These are phyloP conservation scores for Mycena rebaudengoi DNA, from an alignment of 768 basidiomycete species.

Conservation along the genomic window DNA sequence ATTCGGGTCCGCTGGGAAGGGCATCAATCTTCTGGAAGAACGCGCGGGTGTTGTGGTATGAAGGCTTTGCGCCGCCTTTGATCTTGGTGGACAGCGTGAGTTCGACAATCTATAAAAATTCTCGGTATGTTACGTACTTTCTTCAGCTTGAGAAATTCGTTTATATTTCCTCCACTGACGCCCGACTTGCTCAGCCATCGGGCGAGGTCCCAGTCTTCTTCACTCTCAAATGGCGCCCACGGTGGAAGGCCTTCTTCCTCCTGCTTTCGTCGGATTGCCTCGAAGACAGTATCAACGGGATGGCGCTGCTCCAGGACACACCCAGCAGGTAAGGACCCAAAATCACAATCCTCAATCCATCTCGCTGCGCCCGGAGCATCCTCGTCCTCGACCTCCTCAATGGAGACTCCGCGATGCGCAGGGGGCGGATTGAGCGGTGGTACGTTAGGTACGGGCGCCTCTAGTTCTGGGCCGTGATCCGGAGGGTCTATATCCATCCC, in stretches of 20 bases:
- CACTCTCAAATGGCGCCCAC: conserved; percentile 11
- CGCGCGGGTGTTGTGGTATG: not conserved
- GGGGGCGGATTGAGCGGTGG: not conserved
- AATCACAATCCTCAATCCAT: conserved; percentile 13
- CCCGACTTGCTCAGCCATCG: conserved; percentile 16
- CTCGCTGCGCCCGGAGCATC: conserved; percentile 10
- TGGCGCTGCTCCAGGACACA: not conserved
- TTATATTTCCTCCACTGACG: not conserved
- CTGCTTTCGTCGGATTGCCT: conserved; percentile 1
- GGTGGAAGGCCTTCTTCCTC: not conserved
- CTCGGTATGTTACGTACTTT: not conserved
- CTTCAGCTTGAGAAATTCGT: conserved; percentile 11
- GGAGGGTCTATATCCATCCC: not conserved
- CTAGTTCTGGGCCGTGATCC: no score
- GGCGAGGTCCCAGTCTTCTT: conserved; percentile 20
- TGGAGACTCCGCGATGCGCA: not conserved
- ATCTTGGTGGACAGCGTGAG: not conserved
- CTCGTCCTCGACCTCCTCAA: conserved; percentile 16
- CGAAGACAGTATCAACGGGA: conserved; percentile 5
- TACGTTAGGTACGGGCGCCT: no score
- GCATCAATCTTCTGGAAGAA: conserved; percentile 34
- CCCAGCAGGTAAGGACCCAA: conserved; percentile 1
- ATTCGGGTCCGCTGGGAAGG: conserved; percentile 30
- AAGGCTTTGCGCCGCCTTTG: conserved; percentile 1
- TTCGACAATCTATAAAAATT: not conserved